Evolutionary conservation across 306 rosid species (phyloP).

Genomic region (Cucumis cinereus): DNA sequence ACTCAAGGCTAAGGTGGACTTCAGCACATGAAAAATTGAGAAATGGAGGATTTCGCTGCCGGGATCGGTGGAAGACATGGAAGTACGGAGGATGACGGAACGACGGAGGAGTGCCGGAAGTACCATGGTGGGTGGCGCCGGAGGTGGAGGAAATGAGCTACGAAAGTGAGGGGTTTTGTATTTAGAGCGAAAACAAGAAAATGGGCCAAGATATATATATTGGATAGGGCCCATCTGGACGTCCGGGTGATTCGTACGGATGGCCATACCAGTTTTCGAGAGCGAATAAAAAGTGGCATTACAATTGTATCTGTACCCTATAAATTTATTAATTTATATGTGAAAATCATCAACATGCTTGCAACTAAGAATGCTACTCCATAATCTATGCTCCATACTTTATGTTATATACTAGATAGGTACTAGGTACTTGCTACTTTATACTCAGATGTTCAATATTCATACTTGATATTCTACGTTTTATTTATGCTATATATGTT

Average conservation of each 20-base stretch:
- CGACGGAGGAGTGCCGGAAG: constrained; percentile 18
- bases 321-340: no score
- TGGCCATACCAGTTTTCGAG: no score
- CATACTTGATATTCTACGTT: no score
- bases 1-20: constrained; percentile 6
- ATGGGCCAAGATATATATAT: neutral
- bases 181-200: neutral
- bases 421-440: no score
- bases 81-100: constrained; percentile 6
- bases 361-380: no score
- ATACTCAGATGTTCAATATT: no score
- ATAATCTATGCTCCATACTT: no score
- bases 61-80: neutral
- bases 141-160: neutral
- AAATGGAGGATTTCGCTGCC: neutral
- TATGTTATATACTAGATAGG: no score
- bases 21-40: neutral
- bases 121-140: neutral
- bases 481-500: no score
- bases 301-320: no score
- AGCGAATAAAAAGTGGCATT: no score
- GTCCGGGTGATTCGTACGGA: neutral
- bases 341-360: no score
- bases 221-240: neutral
- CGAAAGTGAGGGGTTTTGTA: neutral